A percentile compares a stretch with the other conserved stretches of the same genome.
Conservation (phyloP, 306 rosid genomes). For the Rubus idaeus region DNA sequence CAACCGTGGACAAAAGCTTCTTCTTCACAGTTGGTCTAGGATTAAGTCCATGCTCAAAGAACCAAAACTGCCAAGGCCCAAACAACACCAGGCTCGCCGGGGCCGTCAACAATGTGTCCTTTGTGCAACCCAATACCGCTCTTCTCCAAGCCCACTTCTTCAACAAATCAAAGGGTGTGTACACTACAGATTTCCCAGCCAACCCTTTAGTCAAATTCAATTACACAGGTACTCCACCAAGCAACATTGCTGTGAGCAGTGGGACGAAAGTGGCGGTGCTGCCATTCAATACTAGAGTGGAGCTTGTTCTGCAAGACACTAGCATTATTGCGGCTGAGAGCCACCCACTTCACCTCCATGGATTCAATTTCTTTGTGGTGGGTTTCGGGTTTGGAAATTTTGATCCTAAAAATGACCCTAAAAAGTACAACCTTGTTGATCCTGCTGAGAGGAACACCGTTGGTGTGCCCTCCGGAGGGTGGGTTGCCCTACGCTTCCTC, state of each 20-base stretch:
- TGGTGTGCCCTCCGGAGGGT: slow-evolving; percentile 71
- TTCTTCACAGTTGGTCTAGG: slow-evolving; percentile 74
- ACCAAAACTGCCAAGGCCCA: slow-evolving; percentile 53
- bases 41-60: slow-evolving; percentile 45
- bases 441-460: slow-evolving; percentile 73
- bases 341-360: slow-evolving; percentile 84
- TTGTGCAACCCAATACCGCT: slow-evolving; percentile 63
- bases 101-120: slow-evolving; percentile 59
- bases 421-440: slow-evolving; percentile 58
- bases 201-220: slow-evolving; percentile 66
- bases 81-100: slow-evolving; percentile 58
- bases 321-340: slow-evolving; percentile 67
- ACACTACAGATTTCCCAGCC: slow-evolving; percentile 59
- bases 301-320: slow-evolving; percentile 66
- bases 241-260: slow-evolving; percentile 37
- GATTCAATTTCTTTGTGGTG: slow-evolving; percentile 69
- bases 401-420: slow-evolving; percentile 56
- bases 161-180: slow-evolving; percentile 49
- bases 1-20: slow-evolving; percentile 41
- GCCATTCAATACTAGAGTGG: slow-evolving; percentile 58
- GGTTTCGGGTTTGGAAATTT: slow-evolving; percentile 69
- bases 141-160: slow-evolving; percentile 77
- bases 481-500: slow-evolving; percentile 67
- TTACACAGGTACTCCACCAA: slow-evolving; percentile 69
- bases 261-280: slow-evolving; percentile 60